Base-by-base conservation (phyloP, 495 filamentous ascomycete genomes). In the Clavariopsis aquatica region DNA sequence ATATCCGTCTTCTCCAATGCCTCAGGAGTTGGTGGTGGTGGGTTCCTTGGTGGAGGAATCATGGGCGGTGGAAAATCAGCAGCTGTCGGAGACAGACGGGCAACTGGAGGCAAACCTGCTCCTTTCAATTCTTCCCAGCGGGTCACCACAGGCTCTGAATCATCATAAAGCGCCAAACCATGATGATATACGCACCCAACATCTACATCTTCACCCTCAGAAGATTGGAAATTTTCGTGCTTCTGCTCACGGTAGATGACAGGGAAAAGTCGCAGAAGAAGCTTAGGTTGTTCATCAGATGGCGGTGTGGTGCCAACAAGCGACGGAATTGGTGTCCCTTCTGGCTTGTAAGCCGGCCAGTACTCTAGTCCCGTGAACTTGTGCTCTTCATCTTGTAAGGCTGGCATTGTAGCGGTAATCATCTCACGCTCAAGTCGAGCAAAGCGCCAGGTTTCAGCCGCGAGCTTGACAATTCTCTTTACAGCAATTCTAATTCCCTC, bases 391-490 rank as follows among this genome's bases (percentile, higher is more conserved):
- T 65, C 66, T n/a, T 80, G 78, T 0, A 82, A 76, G 0, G 77
- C 76, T 1, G 82, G 78, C 69, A 87, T 82, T 0, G 73, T 77
- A 0, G 85, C 85, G 3, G 80, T 74, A 29, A 87, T 82, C 52
- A 85, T 82, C 70, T 85, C 84, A 13, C 83, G 78, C 68, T 87
- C 85, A 52, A 87, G 81, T 0, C 85, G 80, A 0, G 85, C 85
- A 69, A 84, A 83, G 22, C 85, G 74, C 85, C 85, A 87, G 2
- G 85, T 87, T 59, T 87, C 85, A 0, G 85, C 83, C 0, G 85
- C 85, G 6, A 84, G 78, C 60, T 87, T 87, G 22, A 87, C 85
- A 49, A 87, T 84, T 56, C 81, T 79, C 26, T 81, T 76, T 10
- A 87, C 80, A 9, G 76, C 79, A 0, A 72, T 77, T 13, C 78